These are phyloP conservation scores for Manihot esculenta DNA, from an alignment of 441 rosid genomes.

Conservation along the genomic window DNA sequence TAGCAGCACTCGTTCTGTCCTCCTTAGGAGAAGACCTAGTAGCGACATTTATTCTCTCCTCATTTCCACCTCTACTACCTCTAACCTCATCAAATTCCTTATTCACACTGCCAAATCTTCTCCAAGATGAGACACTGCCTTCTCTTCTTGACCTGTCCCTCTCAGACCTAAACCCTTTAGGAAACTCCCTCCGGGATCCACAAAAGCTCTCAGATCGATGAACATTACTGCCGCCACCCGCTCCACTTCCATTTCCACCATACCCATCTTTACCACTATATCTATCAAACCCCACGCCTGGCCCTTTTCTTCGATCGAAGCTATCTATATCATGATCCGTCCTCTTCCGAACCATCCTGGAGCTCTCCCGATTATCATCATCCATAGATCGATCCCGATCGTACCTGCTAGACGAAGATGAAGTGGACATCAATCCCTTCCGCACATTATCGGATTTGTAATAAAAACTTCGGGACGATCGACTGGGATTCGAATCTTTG, in stretches of 20 bases:
- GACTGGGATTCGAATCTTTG: constrained; percentile 46
- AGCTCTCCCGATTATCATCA: constrained; percentile 46
- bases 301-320: constrained; percentile 30
- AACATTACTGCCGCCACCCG: constrained; percentile 28
- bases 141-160: constrained; percentile 82
- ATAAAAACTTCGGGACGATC: constrained; percentile 55
- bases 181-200: constrained; percentile 77
- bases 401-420: constrained; percentile 54
- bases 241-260: constrained; percentile 40
- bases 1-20: constrained; percentile 25
- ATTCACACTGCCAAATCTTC: constrained; percentile 60
- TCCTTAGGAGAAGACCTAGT: constrained; percentile 34
- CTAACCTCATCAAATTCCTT: constrained; percentile 49
- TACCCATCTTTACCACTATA: constrained; percentile 41
- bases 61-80: constrained; percentile 27
- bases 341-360: constrained; percentile 57
- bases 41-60: constrained; percentile 26
- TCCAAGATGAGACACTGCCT: constrained; percentile 80
- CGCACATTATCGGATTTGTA: constrained; percentile 58
- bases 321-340: constrained; percentile 59
- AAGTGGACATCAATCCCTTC: constrained; percentile 49
- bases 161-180: constrained; percentile 86
- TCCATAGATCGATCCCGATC: constrained; percentile 63
- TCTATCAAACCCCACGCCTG: constrained; percentile 47
- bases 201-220: constrained; percentile 81